Evolutionary conservation across 441 rosid genomes (phyloP), one percentile per base, ranked within the genome.

Genomic region (Populus hybrid): DNA sequence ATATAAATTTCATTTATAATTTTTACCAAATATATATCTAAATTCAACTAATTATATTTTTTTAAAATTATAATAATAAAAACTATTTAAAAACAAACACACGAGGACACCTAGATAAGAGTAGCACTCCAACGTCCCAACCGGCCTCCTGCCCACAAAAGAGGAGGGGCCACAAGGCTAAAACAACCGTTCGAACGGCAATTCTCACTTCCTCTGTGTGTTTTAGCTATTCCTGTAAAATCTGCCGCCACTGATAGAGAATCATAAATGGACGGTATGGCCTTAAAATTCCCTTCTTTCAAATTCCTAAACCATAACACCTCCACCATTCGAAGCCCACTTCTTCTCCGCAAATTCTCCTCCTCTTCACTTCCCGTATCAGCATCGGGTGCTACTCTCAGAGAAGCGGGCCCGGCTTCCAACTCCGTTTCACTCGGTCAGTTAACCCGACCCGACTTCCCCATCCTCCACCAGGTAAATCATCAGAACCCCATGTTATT

Each of bases 381-480:
- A 0, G 72, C 80, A 14, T 79, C 87, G 23, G 82, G 85, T 34
- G 73, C 89, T 59, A 23, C 85, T 74, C 75, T 82, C 76, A 78
- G 80, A 65, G 84, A 83, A 78, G 82, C 82, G 50, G 80, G 73
- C 50, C 72, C 65, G n/a, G 72, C 77, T 19, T 75, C 76, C 18
- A 40, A 70, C 24, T 72, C 88, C 53, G 71, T 80, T 72, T 92
- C 97, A 24, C 92, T 95, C 36, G 98, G 98, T 73, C 97, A 90
- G 79, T 71, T 82, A 67, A 84, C 89, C 80, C 90, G 96, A 6
- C 94, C 92, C 28, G 98, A 95, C 84, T 93, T 95, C 81, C 89
- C 91, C 42, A 90, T 95, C 79, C 95, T 95, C 59, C 97, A 91
- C 78, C 97, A 91, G 97, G 98, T 94, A 16, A 38, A 40, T 21